Percentiles rank a stretch among this genome's conserved stretches.
Conservation (phyloP, 257 asterid genomes). For the Nicotiana obtusifolia region DNA sequence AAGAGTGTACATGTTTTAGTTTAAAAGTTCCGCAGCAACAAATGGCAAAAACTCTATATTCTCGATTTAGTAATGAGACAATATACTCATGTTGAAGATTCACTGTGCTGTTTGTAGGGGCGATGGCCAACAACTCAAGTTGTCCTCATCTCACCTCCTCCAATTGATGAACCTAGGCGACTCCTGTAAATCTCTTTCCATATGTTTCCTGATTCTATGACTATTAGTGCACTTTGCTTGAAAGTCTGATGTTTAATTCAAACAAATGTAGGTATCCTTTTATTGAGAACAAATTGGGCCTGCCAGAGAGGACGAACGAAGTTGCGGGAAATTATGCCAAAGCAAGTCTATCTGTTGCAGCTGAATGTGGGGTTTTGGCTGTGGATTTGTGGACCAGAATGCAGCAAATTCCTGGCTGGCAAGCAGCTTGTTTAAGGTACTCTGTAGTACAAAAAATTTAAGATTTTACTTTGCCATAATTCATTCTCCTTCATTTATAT, state of each 20-base stretch:
- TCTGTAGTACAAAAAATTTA: not conserved
- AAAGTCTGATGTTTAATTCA: not conserved
- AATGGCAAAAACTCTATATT: not conserved
- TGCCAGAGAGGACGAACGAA: constrained; percentile 83
- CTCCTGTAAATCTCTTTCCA: constrained; percentile 40
- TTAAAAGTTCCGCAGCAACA: no score
- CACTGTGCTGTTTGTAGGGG: constrained; percentile 37
- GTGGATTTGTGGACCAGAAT: constrained; percentile 76
- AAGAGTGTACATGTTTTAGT: no score
- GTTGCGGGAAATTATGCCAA: constrained; percentile 68
- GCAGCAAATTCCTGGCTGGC: constrained; percentile 69
- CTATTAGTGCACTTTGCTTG: not conserved
- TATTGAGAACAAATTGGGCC: constrained; percentile 32
- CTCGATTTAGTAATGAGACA: not conserved
- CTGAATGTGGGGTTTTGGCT: constrained; percentile 49
- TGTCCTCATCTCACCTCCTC: constrained; percentile 80
- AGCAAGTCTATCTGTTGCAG: constrained; percentile 60
- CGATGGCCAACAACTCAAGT: constrained; percentile 65
- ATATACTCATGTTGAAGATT: not conserved
- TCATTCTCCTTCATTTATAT: not conserved
- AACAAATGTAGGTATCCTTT: constrained; percentile 38
- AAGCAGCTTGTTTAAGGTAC: constrained; percentile 55
- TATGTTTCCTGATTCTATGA: not conserved
- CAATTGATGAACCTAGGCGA: constrained; percentile 69
- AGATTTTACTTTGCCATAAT: not conserved